A percentile compares a stretch with the other conserved stretches of the same genome.
Conservation (phyloP, 192 early-diverging fungal genomes). For the Lunasporangiospora selenospora region DNA sequence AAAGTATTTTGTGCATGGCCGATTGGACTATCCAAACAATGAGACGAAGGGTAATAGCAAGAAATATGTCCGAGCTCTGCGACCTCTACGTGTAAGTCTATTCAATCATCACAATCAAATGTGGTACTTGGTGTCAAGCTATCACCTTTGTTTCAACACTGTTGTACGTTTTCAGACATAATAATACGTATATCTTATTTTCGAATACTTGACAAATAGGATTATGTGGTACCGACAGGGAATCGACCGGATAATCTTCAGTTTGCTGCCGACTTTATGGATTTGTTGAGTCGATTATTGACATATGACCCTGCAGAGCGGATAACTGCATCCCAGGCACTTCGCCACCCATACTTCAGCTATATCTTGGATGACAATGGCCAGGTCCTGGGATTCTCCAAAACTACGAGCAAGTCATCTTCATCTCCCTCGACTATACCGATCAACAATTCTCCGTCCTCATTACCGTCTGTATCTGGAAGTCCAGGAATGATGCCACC, state of each 20-base stretch:
- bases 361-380: slow-evolving; percentile 56
- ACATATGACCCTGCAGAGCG: slow-evolving; percentile 81
- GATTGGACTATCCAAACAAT: slow-evolving; percentile 60
- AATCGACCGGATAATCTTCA: slow-evolving; percentile 50
- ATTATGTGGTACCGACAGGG: slow-evolving; percentile 40
- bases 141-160: too few species aligned
- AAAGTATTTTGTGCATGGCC: slow-evolving; percentile 60
- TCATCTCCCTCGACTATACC: too few species aligned
- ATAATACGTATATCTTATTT: too few species aligned
- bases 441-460: neutral
- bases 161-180: too few species aligned
- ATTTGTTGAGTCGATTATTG: slow-evolving; percentile 78
- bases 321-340: slow-evolving; percentile 83
- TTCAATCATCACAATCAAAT: too few species aligned
- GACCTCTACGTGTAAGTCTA: slow-evolving; percentile 57
- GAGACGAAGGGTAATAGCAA: slow-evolving; percentile 61
- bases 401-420: neutral
- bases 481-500: neutral
- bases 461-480: neutral
- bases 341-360: slow-evolving; percentile 86
- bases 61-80: slow-evolving; percentile 67
- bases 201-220: slow-evolving; percentile 15
- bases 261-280: slow-evolving; percentile 63
- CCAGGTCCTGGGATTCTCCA: slow-evolving; percentile 10
- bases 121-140: too few species aligned